These are phyloP conservation scores for Artomyces pyxidatus DNA, from an alignment of 768 basidiomycete genomes.

Conservation along the genomic window DNA sequence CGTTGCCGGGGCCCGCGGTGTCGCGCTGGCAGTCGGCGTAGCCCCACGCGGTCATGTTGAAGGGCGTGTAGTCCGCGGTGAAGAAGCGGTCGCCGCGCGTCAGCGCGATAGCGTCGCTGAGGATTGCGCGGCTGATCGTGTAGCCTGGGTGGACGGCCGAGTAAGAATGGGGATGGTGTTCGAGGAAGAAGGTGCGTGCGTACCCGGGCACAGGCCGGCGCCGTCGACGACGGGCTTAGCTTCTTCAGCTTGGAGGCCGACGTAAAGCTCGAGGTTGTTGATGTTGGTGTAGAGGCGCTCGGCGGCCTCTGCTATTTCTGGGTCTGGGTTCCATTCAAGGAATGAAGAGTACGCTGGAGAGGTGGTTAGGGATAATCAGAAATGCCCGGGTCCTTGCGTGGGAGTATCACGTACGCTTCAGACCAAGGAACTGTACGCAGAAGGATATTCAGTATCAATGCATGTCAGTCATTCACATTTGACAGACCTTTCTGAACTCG, in stretches of 20 bases:
- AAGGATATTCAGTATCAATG: neutral
- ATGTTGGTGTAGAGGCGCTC: constrained; percentile 74
- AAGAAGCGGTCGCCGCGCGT: constrained; percentile 81
- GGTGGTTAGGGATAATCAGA: too few species aligned
- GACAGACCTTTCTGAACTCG: constrained; percentile 61
- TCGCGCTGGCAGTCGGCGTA: constrained; percentile 78
- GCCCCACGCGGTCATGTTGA: constrained; percentile 78
- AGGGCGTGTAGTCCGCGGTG: constrained; percentile 75
- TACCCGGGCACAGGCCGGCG: constrained; percentile 80
- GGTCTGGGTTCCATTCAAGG: constrained; percentile 75
- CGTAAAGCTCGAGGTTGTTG: constrained; percentile 72
- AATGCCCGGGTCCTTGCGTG: too few species aligned
- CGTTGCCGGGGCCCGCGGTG: constrained; percentile 61
- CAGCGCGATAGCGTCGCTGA: constrained; percentile 79
- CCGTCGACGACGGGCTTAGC: constrained; percentile 68
- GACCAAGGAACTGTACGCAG: constrained; percentile 52
- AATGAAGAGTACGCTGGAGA: constrained; percentile 65
- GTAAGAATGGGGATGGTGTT: neutral
- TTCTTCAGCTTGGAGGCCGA: constrained; percentile 73
- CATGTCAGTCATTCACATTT: neutral
- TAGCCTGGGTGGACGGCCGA: constrained; percentile 37
- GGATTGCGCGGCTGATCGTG: constrained; percentile 79
- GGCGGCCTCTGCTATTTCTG: constrained; percentile 59
- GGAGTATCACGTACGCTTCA: constrained; percentile 43
- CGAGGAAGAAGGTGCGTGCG: constrained; percentile 10